Base-by-base conservation (phyloP, 2,329 filamentous ascomycete species). In the Fusarium xylarioides region DNA sequence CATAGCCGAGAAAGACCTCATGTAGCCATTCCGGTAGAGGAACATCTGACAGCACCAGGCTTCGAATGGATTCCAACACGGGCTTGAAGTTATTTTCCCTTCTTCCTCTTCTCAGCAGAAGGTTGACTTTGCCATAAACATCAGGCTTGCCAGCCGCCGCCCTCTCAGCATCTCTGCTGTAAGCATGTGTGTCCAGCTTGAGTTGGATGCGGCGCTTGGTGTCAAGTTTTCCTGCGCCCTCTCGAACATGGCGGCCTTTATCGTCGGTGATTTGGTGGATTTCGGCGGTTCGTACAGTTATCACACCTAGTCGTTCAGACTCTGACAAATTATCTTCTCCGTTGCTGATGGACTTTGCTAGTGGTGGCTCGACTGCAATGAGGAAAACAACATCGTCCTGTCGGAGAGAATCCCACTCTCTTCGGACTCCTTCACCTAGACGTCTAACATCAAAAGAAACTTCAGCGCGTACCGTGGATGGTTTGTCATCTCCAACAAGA, bases 51-150 rank as follows among this genome's bases (percentile, higher is more conserved):
- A 97, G 86, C 4, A 94, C 92, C 35, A 99, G 88, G 72, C 90
- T 93, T 78, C 92, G 93, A 79, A 99, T 97, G 2, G 95, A 97
- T 77, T 98, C 93, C 40, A 99, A 86, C 15, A 99, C 91, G 15
- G 95, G 91, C 79, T 94, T 97, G 86, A 99, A 99, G 82, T 99
- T 99, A 83, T 99, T 99, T 82, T 99, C 96, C 67, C 95, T 88
- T 34, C 93, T 92, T 79, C 90, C 92, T 75, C 96, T 89, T 65
- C 96, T 91, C 57, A 97, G 88, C 61, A 99, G 85, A 44, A 98
- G 83, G 78, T 99, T 99, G 78, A 99, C 91, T 38, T 87, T 87
- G 50, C 93, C 91, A 81, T 98, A 98, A 9, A 97, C 86, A 77
- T 97, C 92, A 2, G 89, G 85, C 76, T 93, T 92, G n/a, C 91